Conservation (phyloP, 768 basidiomycete species). For the Leccinum olivaceopallidum region DNA sequence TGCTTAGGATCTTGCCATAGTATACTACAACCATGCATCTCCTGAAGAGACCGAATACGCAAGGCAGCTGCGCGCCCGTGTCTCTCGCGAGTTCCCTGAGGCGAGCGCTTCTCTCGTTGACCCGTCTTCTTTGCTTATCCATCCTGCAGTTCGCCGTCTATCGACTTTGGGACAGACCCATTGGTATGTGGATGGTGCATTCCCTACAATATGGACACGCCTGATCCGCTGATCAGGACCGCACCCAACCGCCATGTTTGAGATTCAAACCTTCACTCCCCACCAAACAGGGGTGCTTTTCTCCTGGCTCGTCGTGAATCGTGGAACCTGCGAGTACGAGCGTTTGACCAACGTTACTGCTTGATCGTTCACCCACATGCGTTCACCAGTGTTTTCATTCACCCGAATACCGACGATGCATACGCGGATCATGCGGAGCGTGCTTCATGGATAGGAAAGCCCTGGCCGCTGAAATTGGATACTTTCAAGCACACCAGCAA, state of each 20-base stretch:
- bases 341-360: not conserved
- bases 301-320: slow-evolving; percentile 64
- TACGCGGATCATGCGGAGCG: slow-evolving; percentile 63
- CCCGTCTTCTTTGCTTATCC: not conserved
- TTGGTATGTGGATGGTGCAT: slow-evolving; percentile 44
- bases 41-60: slow-evolving; percentile 48
- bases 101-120: slow-evolving; percentile 29
- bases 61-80: slow-evolving; percentile 54
- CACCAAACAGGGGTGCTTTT: slow-evolving; percentile 71
- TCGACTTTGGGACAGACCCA: slow-evolving; percentile 58
- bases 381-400: slow-evolving; percentile 52
- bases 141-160: slow-evolving; percentile 55
- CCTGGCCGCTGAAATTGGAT: slow-evolving; percentile 53
- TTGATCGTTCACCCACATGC: slow-evolving; percentile 1
- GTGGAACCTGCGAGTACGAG: slow-evolving; percentile 71
- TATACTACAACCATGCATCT: slow-evolving; percentile 59
- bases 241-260: slow-evolving; percentile 72
- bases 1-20: slow-evolving; percentile 35
- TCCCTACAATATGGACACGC: not conserved
- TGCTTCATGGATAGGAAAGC: slow-evolving; percentile 64
- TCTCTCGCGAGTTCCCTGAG: slow-evolving; percentile 70
- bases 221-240: slow-evolving; percentile 44
- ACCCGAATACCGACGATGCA: slow-evolving; percentile 66
- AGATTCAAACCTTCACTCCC: slow-evolving; percentile 65
- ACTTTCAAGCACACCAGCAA: slow-evolving; percentile 12